Base-by-base conservation (phyloP, 2,329 filamentous ascomycete species). In the Cryphonectria carpinicola region DNA sequence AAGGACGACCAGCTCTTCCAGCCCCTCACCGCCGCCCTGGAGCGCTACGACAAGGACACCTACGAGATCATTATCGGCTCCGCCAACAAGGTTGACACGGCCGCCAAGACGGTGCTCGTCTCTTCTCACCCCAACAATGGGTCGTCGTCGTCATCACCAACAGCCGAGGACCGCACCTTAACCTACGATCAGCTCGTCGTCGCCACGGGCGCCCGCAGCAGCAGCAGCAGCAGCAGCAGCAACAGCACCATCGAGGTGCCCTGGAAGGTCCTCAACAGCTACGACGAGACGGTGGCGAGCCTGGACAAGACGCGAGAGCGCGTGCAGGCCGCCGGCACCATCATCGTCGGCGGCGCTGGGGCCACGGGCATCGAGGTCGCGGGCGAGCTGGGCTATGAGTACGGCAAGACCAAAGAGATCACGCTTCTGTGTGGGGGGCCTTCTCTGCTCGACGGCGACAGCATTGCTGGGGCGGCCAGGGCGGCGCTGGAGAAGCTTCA, bases 161-260 rank as follows among this genome's bases (percentile, higher is more conserved):
- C 43, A 46, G 43, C 46, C 7, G 19, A n/a, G 39, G 73, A 78
- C 69, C 78, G 79, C 52, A 75, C 75, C 19, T 66, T 87, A 17
- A 67, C 76, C 65, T 90, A 89, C 76, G 86, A 88, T 78, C 85
- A 88, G 73, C 83, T 90, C 63, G 85, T 90, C 58, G 77, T 90
- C 56, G 87, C 87, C 22, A 89, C 87, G 0, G 88, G 88, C 60
- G 80, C 87, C 25, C 82, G 83, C 72, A 78, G 46, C 19, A 46
- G 43, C 17, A 46, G 19, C 28, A 28, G 28, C 37, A 13, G 46
- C 22, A 49, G 19, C 17, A 49, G 22, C 46, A 11, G 22, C 22
- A 11, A 80, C 60, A 76, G 80, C 39, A 79, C 80, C 28, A 71
- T 75, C n/a, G 73, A 76, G 39, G 77, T 84, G 68, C 86, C 86